A percentile compares a stretch with the other conserved stretches of the same genome.
Conservation (phyloP, 345 rosid genomes). For the Ceriops tagal region DNA sequence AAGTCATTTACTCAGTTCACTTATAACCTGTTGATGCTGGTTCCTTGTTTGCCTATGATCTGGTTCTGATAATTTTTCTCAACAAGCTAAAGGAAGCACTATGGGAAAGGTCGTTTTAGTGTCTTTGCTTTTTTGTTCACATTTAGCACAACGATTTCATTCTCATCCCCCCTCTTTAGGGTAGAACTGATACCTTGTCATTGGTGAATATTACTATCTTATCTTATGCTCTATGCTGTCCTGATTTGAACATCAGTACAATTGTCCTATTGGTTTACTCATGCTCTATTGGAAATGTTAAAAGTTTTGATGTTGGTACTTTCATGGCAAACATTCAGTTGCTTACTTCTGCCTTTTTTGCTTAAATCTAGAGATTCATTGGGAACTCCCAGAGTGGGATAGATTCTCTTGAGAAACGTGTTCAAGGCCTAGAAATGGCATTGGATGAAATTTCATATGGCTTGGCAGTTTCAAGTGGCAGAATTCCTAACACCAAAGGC, state of each 20-base stretch:
- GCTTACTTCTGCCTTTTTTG: constrained; percentile 16
- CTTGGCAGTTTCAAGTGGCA: constrained; percentile 58
- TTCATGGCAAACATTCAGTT: constrained; percentile 1
- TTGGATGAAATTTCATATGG: constrained; percentile 79
- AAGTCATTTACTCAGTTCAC: neutral
- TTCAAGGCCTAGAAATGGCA: constrained; percentile 80
- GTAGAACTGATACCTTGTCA: neutral
- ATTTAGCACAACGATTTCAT: neutral
- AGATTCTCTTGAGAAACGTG: constrained; percentile 78
- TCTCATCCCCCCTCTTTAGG: neutral
- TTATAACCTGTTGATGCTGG: neutral
- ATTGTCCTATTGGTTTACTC: neutral
- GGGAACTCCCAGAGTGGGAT: constrained; percentile 85
- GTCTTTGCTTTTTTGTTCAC: neutral
- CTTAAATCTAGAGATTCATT: constrained; percentile 61
- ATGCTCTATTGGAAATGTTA: neutral
- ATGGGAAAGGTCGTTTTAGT: neutral
- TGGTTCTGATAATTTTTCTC: too few relatives aligned
- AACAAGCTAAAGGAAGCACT: neutral
- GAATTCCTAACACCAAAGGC: constrained; percentile 39
- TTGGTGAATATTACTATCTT: neutral
- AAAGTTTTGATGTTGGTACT: neutral
- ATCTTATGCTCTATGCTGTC: neutral
- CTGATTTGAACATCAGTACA: neutral
- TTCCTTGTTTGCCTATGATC: too few relatives aligned